phyloP scores from a whole-genome alignment of 441 rosid species.

The Adansonia gregorii region DNA sequence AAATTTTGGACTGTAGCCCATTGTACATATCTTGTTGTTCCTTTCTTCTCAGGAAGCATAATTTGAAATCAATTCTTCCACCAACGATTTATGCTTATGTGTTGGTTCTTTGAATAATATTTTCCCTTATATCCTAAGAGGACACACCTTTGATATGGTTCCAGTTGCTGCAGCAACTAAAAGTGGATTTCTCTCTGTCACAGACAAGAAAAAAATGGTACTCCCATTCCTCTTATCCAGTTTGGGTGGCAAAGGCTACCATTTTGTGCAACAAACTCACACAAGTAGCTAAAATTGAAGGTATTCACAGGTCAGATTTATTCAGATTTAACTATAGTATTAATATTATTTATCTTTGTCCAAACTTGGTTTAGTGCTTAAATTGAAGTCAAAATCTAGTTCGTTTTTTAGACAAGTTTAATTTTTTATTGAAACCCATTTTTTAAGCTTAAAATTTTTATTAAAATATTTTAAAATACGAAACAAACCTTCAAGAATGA shows the following conservation, averaged over 20 bases:
- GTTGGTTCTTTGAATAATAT: too few species aligned
- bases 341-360: too few species aligned
- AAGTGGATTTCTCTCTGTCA: conserved; percentile 56
- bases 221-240: conserved; percentile 34
- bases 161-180: conserved; percentile 96
- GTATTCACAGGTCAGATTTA: too few species aligned
- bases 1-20: conserved; percentile 15
- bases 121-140: too few species aligned
- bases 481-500: too few species aligned
- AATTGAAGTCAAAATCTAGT: too few species aligned
- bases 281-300: conserved; percentile 67
- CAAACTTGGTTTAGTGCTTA: too few species aligned
- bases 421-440: too few species aligned
- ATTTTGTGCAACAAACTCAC: conserved; percentile 21
- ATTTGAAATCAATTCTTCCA: not conserved
- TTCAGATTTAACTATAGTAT: too few species aligned
- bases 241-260: conserved; percentile 77
- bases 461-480: too few species aligned
- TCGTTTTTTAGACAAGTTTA: too few species aligned
- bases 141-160: conserved; percentile 75
- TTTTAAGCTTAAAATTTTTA: too few species aligned
- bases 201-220: conserved; percentile 35
- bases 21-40: conserved; percentile 5
- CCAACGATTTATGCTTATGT: not conserved
- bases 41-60: conserved; percentile 19